These are phyloP conservation scores for Microascus cirrosus DNA, from an alignment of 2,329 filamentous ascomycete species.

Conservation along the genomic window DNA sequence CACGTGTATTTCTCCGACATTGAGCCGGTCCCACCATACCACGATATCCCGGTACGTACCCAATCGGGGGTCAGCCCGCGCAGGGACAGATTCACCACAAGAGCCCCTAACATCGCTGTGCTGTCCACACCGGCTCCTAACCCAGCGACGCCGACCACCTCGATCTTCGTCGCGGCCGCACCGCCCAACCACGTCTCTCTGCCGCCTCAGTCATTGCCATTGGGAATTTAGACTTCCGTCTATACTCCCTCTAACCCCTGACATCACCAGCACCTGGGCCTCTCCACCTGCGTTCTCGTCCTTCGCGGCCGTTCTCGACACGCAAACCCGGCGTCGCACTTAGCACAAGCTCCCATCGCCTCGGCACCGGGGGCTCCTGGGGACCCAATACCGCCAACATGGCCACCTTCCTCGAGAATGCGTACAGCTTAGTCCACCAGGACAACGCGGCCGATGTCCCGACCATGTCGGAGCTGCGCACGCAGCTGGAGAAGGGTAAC, in stretches of 20 bases:
- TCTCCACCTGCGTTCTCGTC: neutral
- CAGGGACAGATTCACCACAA: slow-evolving; percentile 6
- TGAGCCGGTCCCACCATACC: neutral
- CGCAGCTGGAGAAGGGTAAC: slow-evolving; percentile 84
- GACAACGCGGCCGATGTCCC: slow-evolving; percentile 95
- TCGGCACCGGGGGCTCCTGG: neutral
- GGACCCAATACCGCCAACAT: slow-evolving; percentile 42
- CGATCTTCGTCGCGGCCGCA: slow-evolving; percentile 1
- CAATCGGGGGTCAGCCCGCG: neutral
- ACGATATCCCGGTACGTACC: slow-evolving; percentile 1
- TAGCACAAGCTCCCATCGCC: neutral
- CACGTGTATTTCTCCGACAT: neutral
- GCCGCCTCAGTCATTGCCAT: neutral
- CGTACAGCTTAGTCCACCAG: slow-evolving; percentile 95
- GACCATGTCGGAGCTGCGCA: slow-evolving; percentile 80
- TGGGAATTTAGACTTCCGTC: neutral
- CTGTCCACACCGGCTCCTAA: slow-evolving; percentile 4
- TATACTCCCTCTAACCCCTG: slow-evolving; percentile 4
- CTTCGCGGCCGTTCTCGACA: neutral
- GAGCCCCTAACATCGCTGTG: neutral
- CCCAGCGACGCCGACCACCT: neutral
- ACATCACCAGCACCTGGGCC: neutral
- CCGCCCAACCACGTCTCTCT: neutral
- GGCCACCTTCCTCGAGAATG: slow-evolving; percentile 87
- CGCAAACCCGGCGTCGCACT: neutral